These are phyloP conservation scores for Chaetomium cochliodes DNA, from an alignment of 495 filamentous ascomycete genomes.

Conservation along the genomic window DNA sequence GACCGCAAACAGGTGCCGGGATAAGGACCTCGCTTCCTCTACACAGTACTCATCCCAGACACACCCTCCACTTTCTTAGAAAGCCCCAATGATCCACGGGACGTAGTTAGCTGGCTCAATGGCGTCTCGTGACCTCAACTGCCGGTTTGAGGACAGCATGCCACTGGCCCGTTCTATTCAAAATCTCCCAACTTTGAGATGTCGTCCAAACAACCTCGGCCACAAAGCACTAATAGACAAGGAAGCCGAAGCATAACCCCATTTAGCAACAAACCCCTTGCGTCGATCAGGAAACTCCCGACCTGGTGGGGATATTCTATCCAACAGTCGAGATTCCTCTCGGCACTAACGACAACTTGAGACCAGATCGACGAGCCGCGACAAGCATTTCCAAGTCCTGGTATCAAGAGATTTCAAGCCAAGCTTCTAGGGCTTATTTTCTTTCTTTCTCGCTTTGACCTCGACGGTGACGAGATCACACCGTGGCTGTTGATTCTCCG, in stretches of 20 bases:
- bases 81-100: too few relatives aligned
- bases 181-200: neutral
- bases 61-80: too few relatives aligned
- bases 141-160: too few relatives aligned
- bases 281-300: slow-evolving; percentile 14
- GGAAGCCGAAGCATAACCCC: neutral
- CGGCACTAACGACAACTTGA: neutral
- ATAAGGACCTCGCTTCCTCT: too few relatives aligned
- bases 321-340: neutral
- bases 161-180: neutral
- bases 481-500: neutral
- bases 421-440: neutral
- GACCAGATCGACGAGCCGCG: neutral
- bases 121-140: neutral
- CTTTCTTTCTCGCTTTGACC: neutral
- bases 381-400: neutral
- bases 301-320: neutral
- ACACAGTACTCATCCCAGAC: too few relatives aligned
- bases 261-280: neutral
- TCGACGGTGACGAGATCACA: neutral
- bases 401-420: neutral
- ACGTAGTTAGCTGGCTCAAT: too few relatives aligned
- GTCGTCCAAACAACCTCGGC: neutral
- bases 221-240: neutral
- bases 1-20: too few relatives aligned